Evolutionary conservation across 2,329 filamentous ascomycete genomes (phyloP), one percentile per base, ranked within the genome.

Genomic region (Trichophyton verrucosum): DNA sequence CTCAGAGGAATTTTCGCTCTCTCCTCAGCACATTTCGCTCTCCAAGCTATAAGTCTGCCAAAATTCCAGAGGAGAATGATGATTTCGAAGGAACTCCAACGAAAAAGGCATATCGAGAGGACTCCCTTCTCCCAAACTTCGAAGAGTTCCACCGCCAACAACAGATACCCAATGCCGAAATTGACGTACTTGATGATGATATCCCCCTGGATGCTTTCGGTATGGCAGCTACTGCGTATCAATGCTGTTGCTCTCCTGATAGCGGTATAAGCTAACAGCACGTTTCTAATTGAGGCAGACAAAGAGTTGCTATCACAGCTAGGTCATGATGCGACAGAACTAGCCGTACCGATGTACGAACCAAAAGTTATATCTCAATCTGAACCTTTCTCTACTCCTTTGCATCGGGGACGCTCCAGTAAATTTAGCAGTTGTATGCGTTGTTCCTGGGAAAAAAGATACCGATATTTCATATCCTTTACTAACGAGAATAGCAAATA

Each of bases 121-220:
- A 20, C 17, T 7, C 6, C 8, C 15, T 17, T 55, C 6, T 24
- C 17, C 27, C 24, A n/a, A 38, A 9, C 27, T 36, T 36, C 20
- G 20, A 13, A 55, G 51, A 20, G 4, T n/a, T 17, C 3, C 13
- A 36, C 2, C 2, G 17, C 15, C 51, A 55, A 36, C 5, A 4
- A n/a, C 51, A 36, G 51, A 55, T 36, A 55, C 51, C 51, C 24
- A 11, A 55, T 36, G 51, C 8, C 3, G 51, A n/a, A 17, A 7
- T 36, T 36, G n/a, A 36, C 5, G 33, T 55, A 9, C 3, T 27
- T 36, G 51, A 55, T 27, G 51, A 55, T 44, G 70, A 72, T 33
- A 36, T 67, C n/a, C 65, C 70, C 6, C 69, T 80, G 11, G 78
- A 82, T 70, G 74, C 74, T 2, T 82, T 81, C 65, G 79, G 80